Evolutionary conservation across 2,329 filamentous ascomycete species (phyloP).

Genomic region (Pseudohalonectria lignicola): DNA sequence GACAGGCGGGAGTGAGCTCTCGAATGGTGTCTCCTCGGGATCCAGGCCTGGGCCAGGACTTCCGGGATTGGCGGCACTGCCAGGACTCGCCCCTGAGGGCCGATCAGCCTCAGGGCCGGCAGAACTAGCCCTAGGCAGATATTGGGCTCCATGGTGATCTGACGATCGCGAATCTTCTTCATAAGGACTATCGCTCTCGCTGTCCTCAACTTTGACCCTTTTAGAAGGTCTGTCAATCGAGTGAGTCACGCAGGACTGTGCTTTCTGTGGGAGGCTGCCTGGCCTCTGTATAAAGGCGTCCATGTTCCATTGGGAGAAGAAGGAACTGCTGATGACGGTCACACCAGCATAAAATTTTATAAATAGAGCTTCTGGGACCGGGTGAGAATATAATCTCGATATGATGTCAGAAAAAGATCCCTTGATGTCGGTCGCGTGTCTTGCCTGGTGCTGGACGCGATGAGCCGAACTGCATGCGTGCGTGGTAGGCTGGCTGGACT

Average conservation of each 20-base stretch:
- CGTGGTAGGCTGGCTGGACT: background rate
- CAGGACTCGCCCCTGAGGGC: no score
- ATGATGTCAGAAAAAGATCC: no score
- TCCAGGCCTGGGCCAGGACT: no score
- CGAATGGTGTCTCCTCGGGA: constrained; percentile 48
- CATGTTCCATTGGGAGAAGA: background rate
- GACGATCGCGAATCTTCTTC: background rate
- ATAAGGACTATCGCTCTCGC: background rate
- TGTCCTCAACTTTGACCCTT: background rate
- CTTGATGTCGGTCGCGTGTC: no score
- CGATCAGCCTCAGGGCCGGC: constrained; percentile 4
- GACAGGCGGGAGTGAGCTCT: constrained; percentile 59
- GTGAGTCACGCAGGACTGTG: background rate
- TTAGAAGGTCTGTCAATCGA: background rate
- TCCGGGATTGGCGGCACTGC: no score
- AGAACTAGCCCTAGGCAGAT: background rate
- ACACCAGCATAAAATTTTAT: background rate
- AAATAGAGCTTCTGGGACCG: no score
- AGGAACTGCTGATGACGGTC: background rate
- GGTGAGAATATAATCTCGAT: no score
- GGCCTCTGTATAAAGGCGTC: constrained; percentile 1
- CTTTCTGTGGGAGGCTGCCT: background rate
- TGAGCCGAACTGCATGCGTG: background rate
- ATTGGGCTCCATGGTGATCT: background rate
- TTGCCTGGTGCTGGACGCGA: background rate